These are phyloP conservation scores for Gymnopilus junonius DNA, from an alignment of 768 basidiomycete species.

Conservation along the genomic window DNA sequence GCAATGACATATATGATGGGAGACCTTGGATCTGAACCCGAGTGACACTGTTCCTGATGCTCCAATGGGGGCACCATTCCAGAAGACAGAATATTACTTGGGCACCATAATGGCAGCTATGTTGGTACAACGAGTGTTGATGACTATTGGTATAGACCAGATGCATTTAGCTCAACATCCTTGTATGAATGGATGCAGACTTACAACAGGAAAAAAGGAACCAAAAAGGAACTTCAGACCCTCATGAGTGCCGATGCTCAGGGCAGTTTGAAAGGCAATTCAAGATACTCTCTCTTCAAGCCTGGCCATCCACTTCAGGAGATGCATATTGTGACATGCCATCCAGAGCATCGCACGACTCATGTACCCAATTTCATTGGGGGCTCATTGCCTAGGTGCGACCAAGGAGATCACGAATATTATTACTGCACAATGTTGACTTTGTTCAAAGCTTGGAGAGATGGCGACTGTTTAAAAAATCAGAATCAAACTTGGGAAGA, in stretches of 20 bases:
- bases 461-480: slow-evolving; percentile 21
- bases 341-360: slow-evolving; percentile 6
- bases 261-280: not conserved
- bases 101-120: slow-evolving; percentile 18
- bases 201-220: not conserved
- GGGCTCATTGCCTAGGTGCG: slow-evolving; percentile 29
- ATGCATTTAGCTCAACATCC: slow-evolving; percentile 15
- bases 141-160: slow-evolving; percentile 36
- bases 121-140: slow-evolving; percentile 29
- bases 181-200: not conserved
- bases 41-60: too few relatives aligned
- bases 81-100: slow-evolving; percentile 23
- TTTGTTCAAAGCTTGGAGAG: slow-evolving; percentile 36
- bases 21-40: too few relatives aligned
- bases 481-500: slow-evolving; percentile 25
- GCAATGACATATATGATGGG: too few relatives aligned
- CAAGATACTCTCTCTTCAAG: not conserved
- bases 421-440: slow-evolving; percentile 37
- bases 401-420: slow-evolving; percentile 33
- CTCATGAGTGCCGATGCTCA: not conserved
- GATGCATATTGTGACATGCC: slow-evolving; percentile 3
- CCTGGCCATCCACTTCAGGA: not conserved
- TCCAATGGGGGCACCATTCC: too few relatives aligned
- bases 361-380: slow-evolving; percentile 32
- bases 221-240: not conserved